Evolutionary conservation across 2,329 filamentous ascomycete genomes (phyloP).

Genomic region (Pseudopyricularia javanii): DNA sequence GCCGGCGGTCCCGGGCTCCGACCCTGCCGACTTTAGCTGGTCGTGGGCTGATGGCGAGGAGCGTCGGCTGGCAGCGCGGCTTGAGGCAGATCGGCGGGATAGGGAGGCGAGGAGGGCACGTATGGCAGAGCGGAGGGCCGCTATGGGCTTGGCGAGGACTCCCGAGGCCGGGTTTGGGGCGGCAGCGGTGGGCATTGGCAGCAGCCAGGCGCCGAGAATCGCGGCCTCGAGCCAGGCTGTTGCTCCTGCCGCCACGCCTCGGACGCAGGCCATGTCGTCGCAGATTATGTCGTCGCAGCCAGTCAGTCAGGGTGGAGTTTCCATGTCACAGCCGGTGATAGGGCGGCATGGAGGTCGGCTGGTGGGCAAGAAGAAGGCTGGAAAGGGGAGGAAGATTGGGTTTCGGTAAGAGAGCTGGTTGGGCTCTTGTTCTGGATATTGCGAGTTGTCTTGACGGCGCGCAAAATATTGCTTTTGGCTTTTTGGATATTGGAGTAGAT

Average conservation of each 20-base stretch:
- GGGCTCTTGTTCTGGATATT: neutral
- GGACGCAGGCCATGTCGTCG: neutral
- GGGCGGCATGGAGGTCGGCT: neutral
- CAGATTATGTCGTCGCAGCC: neutral
- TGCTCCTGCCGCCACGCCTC: neutral
- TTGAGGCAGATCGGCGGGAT: neutral
- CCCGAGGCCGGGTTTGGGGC: neutral
- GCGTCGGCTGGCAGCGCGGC: neutral
- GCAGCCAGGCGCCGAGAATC: neutral
- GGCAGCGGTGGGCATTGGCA: neutral
- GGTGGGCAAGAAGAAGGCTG: neutral
- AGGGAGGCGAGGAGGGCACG: neutral
- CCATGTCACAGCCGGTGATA: constrained; percentile 1
- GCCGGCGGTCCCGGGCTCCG: neutral
- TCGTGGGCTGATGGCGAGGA: neutral
- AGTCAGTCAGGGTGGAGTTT: neutral
- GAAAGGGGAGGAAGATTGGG: neutral
- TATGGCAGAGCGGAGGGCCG: neutral
- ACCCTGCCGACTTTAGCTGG: constrained; percentile 1
- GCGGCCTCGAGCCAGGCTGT: neutral
- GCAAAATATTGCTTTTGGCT: neutral
- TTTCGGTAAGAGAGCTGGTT: neutral
- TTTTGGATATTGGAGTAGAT: no score
- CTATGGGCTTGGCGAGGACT: neutral
- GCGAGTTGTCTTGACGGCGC: neutral